Evolutionary conservation across 2,329 filamentous ascomycete species (phyloP).

Genomic region (Eutypa lata): DNA sequence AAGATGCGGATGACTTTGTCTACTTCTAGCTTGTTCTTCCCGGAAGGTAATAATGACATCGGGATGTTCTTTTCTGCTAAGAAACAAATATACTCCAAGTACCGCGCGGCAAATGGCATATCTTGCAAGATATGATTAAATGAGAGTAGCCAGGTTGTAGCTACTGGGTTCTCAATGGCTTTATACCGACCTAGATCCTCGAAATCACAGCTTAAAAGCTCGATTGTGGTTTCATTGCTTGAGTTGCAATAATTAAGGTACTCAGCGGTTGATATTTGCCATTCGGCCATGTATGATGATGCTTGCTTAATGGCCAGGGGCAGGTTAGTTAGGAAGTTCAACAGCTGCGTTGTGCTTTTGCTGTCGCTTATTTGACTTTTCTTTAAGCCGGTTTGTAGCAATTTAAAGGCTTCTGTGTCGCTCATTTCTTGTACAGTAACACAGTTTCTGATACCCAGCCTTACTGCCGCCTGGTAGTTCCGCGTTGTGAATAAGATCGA

Average conservation of each 20-base stretch:
- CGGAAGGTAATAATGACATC: no score
- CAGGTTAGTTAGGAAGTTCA: constrained; percentile 30
- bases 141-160: constrained; percentile 37
- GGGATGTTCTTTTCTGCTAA: no score
- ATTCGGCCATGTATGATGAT: constrained; percentile 37
- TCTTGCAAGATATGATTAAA: background rate
- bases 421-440: constrained; percentile 27
- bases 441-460: no score
- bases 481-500: constrained; percentile 36
- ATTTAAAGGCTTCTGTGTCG: constrained; percentile 23
- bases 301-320: constrained; percentile 39
- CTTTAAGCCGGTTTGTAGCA: no score
- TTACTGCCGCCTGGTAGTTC: constrained; percentile 26
- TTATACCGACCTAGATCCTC: constrained; percentile 29
- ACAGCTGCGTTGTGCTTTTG: constrained; percentile 18
- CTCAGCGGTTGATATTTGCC: constrained; percentile 16
- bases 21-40: no score
- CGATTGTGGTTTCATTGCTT: constrained; percentile 28
- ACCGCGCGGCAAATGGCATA: no score
- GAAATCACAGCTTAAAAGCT: constrained; percentile 32
- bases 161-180: constrained; percentile 31
- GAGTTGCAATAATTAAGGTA: constrained; percentile 33
- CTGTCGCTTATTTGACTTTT: no score
- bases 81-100: no score
- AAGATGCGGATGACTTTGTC: no score